These are phyloP conservation scores for Boletus patriciae DNA, from an alignment of 768 basidiomycete genomes.

Conservation along the genomic window DNA sequence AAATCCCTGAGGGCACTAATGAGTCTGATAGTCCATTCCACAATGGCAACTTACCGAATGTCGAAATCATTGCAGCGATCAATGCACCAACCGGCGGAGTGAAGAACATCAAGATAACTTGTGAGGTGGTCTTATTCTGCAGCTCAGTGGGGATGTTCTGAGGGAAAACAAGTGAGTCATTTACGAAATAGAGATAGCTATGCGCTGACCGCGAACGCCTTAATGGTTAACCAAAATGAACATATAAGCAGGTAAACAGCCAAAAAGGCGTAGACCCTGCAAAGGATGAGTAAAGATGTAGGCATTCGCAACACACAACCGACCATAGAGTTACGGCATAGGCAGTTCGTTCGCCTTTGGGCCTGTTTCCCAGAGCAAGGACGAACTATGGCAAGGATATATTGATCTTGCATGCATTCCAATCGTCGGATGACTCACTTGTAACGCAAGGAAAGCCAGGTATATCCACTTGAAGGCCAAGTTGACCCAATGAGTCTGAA, in stretches of 20 bases:
- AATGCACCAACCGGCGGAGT: slow-evolving; percentile 75
- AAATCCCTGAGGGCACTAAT: slow-evolving; percentile 53
- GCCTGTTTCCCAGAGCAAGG: slow-evolving; percentile 75
- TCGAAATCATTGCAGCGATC: slow-evolving; percentile 85
- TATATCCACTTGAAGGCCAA: slow-evolving; percentile 83
- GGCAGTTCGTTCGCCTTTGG: slow-evolving; percentile 80
- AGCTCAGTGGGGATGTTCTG: slow-evolving; percentile 57
- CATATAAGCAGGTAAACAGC: slow-evolving; percentile 84
- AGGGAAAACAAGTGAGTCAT: slow-evolving; percentile 1
- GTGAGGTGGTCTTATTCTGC: slow-evolving; percentile 44
- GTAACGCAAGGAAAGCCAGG: slow-evolving; percentile 78
- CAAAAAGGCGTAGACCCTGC: slow-evolving; percentile 83
- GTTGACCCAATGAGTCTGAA: slow-evolving; percentile 85
- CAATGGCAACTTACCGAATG: slow-evolving; percentile 58
- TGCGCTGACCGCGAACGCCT: slow-evolving; percentile 66
- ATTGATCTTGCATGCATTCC: background rate
- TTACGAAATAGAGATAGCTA: background rate
- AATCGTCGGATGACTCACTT: slow-evolving; percentile 37
- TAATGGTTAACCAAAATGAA: slow-evolving; percentile 79
- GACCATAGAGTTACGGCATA: slow-evolving; percentile 75
- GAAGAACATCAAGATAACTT: slow-evolving; percentile 64
- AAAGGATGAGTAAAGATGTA: slow-evolving; percentile 4
- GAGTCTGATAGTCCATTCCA: slow-evolving; percentile 4
- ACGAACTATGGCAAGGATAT: slow-evolving; percentile 47
- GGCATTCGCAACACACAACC: slow-evolving; percentile 16